Conservation (phyloP, 768 basidiomycete species). For the Panellus pusillus region DNA sequence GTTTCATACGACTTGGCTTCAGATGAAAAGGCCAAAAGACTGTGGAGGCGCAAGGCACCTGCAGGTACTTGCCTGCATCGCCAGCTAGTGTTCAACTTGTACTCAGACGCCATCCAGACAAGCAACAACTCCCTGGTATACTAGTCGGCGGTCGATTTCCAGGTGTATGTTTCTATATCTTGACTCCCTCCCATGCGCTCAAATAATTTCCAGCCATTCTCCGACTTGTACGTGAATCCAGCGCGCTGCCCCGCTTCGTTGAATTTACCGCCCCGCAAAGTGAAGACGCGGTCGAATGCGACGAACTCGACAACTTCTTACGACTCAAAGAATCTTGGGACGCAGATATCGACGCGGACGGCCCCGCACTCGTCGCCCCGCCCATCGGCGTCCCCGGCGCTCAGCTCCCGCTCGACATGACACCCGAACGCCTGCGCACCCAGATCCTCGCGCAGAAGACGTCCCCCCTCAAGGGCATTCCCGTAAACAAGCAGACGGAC, state of each 20-base stretch:
- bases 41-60: slow-evolving; percentile 85
- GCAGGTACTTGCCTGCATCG: slow-evolving; percentile 39
- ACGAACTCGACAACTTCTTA: slow-evolving; percentile 69
- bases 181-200: slow-evolving; percentile 5
- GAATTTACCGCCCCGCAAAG: slow-evolving; percentile 34
- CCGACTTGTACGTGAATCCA: slow-evolving; percentile 60
- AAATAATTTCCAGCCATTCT: slow-evolving; percentile 53
- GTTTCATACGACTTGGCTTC: slow-evolving; percentile 83
- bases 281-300: slow-evolving; percentile 83
- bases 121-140: slow-evolving; percentile 83
- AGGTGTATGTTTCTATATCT: slow-evolving; percentile 55
- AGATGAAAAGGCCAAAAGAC: slow-evolving; percentile 64
- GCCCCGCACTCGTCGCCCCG: slow-evolving; percentile 51
- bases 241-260: slow-evolving; percentile 8
- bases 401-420: slow-evolving; percentile 73
- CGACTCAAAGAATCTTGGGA: slow-evolving; percentile 73
- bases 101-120: slow-evolving; percentile 47
- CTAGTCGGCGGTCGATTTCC: slow-evolving; percentile 75
- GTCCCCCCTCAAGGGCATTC: slow-evolving; percentile 46
- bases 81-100: not conserved
- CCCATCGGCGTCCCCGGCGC: slow-evolving; percentile 85
- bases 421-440: slow-evolving; percentile 67
- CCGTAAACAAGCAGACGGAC: slow-evolving; percentile 56
- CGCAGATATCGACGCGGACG: slow-evolving; percentile 55
- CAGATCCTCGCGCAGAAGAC: slow-evolving; percentile 50